Conservation (phyloP, 768 basidiomycete species). For the Leccinum boreale region DNA sequence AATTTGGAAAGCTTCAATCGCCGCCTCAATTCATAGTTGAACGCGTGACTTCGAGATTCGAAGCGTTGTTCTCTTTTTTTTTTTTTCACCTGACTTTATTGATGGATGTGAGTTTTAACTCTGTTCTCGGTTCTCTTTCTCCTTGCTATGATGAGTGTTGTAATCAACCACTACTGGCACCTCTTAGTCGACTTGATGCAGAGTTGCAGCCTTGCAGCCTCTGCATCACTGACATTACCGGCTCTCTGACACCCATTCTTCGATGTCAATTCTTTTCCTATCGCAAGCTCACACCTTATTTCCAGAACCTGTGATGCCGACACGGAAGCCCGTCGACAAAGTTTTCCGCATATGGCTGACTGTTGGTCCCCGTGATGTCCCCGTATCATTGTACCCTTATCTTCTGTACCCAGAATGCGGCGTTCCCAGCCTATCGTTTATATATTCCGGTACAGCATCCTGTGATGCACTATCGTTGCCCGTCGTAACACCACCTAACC, state of each 20-base stretch:
- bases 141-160: slow-evolving; percentile 71
- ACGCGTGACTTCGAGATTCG: not conserved
- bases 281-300: slow-evolving; percentile 18
- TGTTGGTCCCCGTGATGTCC: slow-evolving; percentile 1
- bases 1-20: slow-evolving; percentile 6
- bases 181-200: slow-evolving; percentile 84
- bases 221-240: slow-evolving; percentile 79
- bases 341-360: not conserved
- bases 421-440: slow-evolving; percentile 5
- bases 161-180: slow-evolving; percentile 72
- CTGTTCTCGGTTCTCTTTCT: not conserved
- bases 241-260: slow-evolving; percentile 41
- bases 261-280: not conserved
- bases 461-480: not conserved
- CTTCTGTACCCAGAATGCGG: not conserved
- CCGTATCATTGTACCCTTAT: slow-evolving; percentile 6
- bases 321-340: not conserved
- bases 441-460: slow-evolving; percentile 4
- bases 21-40: slow-evolving; percentile 19
- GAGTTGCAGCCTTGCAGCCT: slow-evolving; percentile 32
- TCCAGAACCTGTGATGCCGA: slow-evolving; percentile 5
- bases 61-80: not conserved
- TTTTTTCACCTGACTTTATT: not conserved
- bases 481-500: not conserved
- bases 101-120: slow-evolving; percentile 15